A percentile compares a stretch with the other conserved stretches of the same genome.
Evolutionary conservation across 1,284 basidiomycete genomes (phyloP).

Genomic region (Coniferiporia weirii): DNA sequence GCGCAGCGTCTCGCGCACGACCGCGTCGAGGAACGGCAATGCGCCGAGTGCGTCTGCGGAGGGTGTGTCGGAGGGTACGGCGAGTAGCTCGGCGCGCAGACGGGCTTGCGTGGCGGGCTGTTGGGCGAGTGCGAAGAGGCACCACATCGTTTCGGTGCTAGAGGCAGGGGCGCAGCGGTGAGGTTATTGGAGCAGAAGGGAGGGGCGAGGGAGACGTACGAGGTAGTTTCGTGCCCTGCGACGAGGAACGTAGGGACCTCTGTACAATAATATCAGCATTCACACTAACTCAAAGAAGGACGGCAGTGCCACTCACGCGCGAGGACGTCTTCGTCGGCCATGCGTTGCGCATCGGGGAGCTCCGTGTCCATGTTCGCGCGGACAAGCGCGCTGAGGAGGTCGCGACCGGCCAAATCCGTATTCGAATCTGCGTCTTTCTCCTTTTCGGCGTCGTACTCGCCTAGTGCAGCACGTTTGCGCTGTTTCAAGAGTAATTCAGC

Average conservation of each 20-base stretch:
- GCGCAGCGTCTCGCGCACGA: conserved; percentile 28
- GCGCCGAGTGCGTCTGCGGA: conserved; percentile 28
- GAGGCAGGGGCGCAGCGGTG: neutral
- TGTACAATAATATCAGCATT: conserved; percentile 21
- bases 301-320: conserved; percentile 46
- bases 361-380: conserved; percentile 61
- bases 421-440: conserved; percentile 27
- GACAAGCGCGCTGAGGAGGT: conserved; percentile 52
- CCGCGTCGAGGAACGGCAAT: conserved; percentile 29
- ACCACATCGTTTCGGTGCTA: conserved; percentile 44
- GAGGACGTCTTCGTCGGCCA: conserved; percentile 71
- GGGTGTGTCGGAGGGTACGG: conserved; percentile 28
- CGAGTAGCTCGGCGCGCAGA: conserved; percentile 62
- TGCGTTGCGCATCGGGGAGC: conserved; percentile 47
- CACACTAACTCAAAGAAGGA: neutral
- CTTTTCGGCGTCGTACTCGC: conserved; percentile 21
- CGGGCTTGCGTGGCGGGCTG: conserved; percentile 53
- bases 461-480: conserved; percentile 34
- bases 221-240: conserved; percentile 75
- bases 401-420: conserved; percentile 30
- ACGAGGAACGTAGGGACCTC: conserved; percentile 58
- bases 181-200: no score
- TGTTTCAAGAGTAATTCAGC: conserved; percentile 42
- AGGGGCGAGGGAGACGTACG: conserved; percentile 28
- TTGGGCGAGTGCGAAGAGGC: conserved; percentile 57